Evolutionary conservation across 2,329 filamentous ascomycete genomes (phyloP), one percentile per base, ranked within the genome.

Genomic region (Thermochaetoides dissita): DNA sequence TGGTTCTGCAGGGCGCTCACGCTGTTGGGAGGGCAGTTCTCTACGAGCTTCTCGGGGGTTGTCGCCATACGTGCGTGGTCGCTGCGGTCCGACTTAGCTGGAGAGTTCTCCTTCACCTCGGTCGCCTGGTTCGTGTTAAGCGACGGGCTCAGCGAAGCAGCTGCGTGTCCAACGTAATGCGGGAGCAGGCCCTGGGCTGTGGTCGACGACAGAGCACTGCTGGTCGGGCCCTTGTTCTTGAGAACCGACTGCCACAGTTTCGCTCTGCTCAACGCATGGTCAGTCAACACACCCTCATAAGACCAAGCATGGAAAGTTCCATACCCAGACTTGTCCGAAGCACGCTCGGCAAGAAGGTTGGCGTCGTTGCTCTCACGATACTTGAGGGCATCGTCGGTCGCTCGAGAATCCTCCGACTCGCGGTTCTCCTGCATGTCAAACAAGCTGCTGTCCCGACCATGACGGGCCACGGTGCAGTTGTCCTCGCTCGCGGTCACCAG

Each of bases 151-250:
- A 59, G 44, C 24, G 55, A 57, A 28, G 70, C 69, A 8, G 69
- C 67, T 17, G 71, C 71, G 51, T 73, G 60, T 11, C 71, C 70
- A 8, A 62, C 55, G 43, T 71, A 74, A 30, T 72, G 68, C 10
- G 71, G 72, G 37, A 76, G 56, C 36, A 69, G 64, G n/a, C 70
- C 72, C 29, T 67, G 69, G 7, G 67, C 71, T 9, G 69, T 74
- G 36, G 66, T 68, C 3, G 71, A 68, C 3, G 70, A 71, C 38
- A 76, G 57, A 8, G 69, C 60, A 39, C 70, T 66, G 45, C 67
- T 72, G 9, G 69, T 59, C 32, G 68, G 63, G n/a, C 67, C 66
- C 50, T 67, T 71, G 17, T 24, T 24, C 55, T 68, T 72, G 50
- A 71, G 53, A 59, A 74, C 63, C 10, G 57, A 63, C 46, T 68